Evolutionary conservation across 2,329 filamentous ascomycete species (phyloP).

Genomic region (Aspergillus novoparasiticus): DNA sequence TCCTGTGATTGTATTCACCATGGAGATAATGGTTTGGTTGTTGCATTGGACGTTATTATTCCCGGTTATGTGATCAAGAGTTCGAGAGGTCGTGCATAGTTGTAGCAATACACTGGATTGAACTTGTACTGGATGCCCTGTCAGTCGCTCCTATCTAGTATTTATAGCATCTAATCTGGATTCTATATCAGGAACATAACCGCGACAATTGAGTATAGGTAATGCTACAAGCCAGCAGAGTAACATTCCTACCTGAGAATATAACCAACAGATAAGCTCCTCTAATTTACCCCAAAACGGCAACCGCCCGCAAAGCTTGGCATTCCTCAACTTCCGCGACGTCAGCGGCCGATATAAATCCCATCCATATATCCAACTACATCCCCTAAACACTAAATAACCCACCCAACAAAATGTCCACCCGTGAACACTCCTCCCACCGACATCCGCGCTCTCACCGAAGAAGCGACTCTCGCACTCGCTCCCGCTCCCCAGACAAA

Average conservation of each 20-base stretch:
- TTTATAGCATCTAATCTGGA: background rate
- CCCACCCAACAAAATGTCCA: conserved; percentile 5
- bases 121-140: background rate
- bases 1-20: conserved; percentile 29
- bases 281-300: background rate
- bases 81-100: background rate
- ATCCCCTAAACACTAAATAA: background rate
- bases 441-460: conserved; percentile 17
- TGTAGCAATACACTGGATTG: background rate
- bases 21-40: conserved; percentile 5
- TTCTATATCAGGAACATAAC: background rate
- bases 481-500: conserved; percentile 41
- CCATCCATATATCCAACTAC: background rate
- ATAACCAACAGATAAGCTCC: background rate
- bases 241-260: background rate
- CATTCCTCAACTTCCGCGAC: conserved; percentile 5
- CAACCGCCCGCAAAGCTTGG: conserved; percentile 15
- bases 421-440: conserved; percentile 22
- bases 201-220: background rate
- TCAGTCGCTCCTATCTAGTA: background rate
- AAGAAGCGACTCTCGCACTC: conserved; percentile 29
- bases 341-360: background rate
- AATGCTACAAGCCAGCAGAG: too few relatives aligned
- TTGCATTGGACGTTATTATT: background rate
- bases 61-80: background rate